Evolutionary conservation across 2,329 filamentous ascomycete genomes (phyloP).

Genomic region (Cladosporium phlei): DNA sequence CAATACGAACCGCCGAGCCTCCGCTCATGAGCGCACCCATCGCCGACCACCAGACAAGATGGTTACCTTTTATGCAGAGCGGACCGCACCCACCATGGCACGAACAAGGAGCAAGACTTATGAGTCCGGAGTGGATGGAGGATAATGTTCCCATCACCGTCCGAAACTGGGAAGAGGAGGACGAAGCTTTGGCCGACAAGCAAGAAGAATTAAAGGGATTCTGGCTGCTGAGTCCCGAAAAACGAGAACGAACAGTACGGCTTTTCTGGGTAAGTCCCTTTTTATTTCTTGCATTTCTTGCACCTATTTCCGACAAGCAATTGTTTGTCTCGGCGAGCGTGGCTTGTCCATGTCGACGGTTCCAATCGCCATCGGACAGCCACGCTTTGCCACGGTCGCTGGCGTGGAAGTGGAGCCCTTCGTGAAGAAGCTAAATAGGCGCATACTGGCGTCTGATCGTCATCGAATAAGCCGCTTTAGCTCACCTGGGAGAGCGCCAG

Average conservation of each 20-base stretch:
- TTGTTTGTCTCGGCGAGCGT: constrained; percentile 1
- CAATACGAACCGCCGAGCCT: constrained; percentile 31
- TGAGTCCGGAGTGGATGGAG: constrained; percentile 44
- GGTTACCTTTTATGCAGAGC: constrained; percentile 34
- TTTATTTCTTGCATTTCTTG: too few relatives aligned
- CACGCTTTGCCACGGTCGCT: neutral
- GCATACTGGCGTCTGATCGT: neutral
- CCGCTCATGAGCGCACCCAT: constrained; percentile 31
- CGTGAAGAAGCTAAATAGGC: constrained; percentile 1
- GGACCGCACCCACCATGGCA: constrained; percentile 32
- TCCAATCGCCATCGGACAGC: neutral
- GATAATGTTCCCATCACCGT: constrained; percentile 46
- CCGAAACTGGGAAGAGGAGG: constrained; percentile 51
- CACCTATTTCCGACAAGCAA: neutral
- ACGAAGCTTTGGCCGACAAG: constrained; percentile 36
- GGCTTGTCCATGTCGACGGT: constrained; percentile 1
- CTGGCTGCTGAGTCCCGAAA: constrained; percentile 42
- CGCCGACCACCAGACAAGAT: constrained; percentile 30
- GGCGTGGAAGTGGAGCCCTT: constrained; percentile 7
- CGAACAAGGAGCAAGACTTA: constrained; percentile 30
- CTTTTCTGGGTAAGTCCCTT: constrained; percentile 30
- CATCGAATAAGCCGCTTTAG: constrained; percentile 27
- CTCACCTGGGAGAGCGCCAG: constrained; percentile 37
- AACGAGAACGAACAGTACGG: constrained; percentile 30
- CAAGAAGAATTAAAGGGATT: constrained; percentile 46